Base-by-base conservation (phyloP, 2,329 filamentous ascomycete genomes). In the Diaporthe ilicicola region DNA sequence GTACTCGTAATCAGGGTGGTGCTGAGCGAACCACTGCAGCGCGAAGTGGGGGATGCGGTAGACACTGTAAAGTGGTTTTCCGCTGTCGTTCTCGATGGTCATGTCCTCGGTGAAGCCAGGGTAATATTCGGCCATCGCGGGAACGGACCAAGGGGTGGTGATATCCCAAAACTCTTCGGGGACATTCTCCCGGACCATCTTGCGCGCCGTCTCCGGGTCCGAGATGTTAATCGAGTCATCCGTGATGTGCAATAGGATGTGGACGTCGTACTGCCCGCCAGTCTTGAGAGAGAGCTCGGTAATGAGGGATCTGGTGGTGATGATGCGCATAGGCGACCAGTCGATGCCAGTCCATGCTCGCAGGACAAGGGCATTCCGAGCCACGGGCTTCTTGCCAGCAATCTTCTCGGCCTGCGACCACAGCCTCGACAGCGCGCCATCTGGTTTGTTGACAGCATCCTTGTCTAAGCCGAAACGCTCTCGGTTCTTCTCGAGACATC, bases 201-300 rank as follows among this genome's bases (percentile, higher is more conserved):
- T 80, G 5, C 94, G 83, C 2, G 91, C 85, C 24, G 84, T 81
- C 42, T 89, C 82, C 76, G 94, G 92, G 1, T 87, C 83, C 34
- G 84, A 82, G 8, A 86, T 80, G 74, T 89, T 84, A 80, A 88
- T 91, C 61, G 92, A 90, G 39, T 87, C 83, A 19, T 85, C 81
- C 78, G 93, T 93, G 79, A 94, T 90, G 73, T 97, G 93, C 24
- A 96, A 88, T 37, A 97, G 86, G 42, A 97, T 84, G 77, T 93
- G 93, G 1, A 96, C 90, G 75, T 94, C 89, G 77, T 94, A 97
- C 81, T 95, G 91, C 42, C 93, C 93, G 27, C 94, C 93, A 17
- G 92, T 92, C 73, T 91, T 90, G 69, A 97, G 85, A 8, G 88
- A 88, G 42, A 96, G 84, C 80, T 97, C 94, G 72, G 89, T 91